phyloP scores from a whole-genome alignment of 257 asterid species.

The Orobanche coerulescens region DNA sequence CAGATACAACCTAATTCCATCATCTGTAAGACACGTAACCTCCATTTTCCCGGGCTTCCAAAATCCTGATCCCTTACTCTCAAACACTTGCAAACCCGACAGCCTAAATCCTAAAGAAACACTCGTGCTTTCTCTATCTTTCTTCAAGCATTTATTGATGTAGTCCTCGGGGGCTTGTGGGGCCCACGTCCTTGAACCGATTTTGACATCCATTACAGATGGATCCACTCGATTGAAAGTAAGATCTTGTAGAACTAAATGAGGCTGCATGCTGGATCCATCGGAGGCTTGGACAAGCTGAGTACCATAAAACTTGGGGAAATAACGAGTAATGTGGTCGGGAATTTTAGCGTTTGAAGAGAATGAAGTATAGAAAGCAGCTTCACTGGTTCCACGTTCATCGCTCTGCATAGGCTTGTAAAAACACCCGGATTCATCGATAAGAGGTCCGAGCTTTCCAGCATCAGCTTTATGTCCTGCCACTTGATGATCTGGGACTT shows the following conservation, averaged over 20 bases:
- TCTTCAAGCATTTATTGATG: slow-evolving; percentile 55
- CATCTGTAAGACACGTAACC: slow-evolving; percentile 43
- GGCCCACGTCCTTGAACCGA: slow-evolving; percentile 86
- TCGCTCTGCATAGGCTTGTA: slow-evolving; percentile 92
- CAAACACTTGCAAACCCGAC: slow-evolving; percentile 61
- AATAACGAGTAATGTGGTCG: slow-evolving; percentile 48
- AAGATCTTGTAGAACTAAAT: slow-evolving; percentile 55
- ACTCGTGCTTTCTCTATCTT: slow-evolving; percentile 62
- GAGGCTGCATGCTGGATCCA: slow-evolving; percentile 80
- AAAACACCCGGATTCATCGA: slow-evolving; percentile 80
- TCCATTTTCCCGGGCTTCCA: slow-evolving; percentile 51
- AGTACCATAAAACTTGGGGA: slow-evolving; percentile 72
- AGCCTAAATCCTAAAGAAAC: slow-evolving; percentile 62
- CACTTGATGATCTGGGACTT: slow-evolving; percentile 77
- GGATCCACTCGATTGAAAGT: slow-evolving; percentile 41
- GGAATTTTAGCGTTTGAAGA: slow-evolving; percentile 52
- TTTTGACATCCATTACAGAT: slow-evolving; percentile 78
- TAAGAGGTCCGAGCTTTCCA: slow-evolving; percentile 78
- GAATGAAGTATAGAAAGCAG: slow-evolving; percentile 58
- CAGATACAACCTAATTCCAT: slow-evolving; percentile 42
- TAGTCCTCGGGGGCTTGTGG: slow-evolving; percentile 59
- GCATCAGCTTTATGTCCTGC: slow-evolving; percentile 76
- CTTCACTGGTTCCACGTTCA: slow-evolving; percentile 73
- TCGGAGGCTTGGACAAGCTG: slow-evolving; percentile 81
- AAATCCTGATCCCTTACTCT: slow-evolving; percentile 34